Evolutionary conservation across 768 basidiomycete species (phyloP), one percentile per base, ranked within the genome.

Genomic region (Phlegmacium glaucopus): DNA sequence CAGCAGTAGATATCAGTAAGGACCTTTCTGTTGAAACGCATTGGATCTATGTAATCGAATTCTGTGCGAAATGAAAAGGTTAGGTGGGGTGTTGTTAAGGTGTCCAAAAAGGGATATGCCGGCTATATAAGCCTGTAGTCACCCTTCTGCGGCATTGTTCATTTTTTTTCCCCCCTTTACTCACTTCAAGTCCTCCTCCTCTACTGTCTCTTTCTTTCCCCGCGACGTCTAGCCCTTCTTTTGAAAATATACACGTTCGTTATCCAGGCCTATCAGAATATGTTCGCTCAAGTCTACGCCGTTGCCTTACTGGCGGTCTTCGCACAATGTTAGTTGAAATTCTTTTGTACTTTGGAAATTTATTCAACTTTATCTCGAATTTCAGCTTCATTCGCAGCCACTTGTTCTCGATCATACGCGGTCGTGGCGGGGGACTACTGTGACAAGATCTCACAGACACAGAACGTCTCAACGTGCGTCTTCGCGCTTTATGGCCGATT

Each of bases 341-440:
- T 39, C 18, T 12, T 26, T 40, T 26, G 10, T 13, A 8, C 7
- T n/a, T 2, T 13, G 6, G 39, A 13, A 13, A 26, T 40, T 40
- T 13, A 6, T 40, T 52, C 16, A 22, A 9, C n/a, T 43, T 43
- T 28, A 12, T 43, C 22, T 28, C 17, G 26, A 39, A 16, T n/a
- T 26, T n/a, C 26, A 55, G 61, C 49, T 29, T 56, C 46, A 30
- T 18, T 54, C 29, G 59, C 56, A 16, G 38, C 51, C 12, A 50
- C 47, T 27, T 86, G 83, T 52, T 70, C 70, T 12, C 73, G 80
- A 49, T 75, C 61, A 56, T 80, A 78, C 53, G 74, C 71, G n/a
- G 74, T 86, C 29, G 53, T 62, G 22, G 36, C 59, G 5, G 76
- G 75, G 6, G 80, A 84, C 60, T 78, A 71, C 47, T 86, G 84